Percentiles rank a stretch among this genome's conserved stretches.
Evolutionary conservation across 495 filamentous ascomycete genomes (phyloP).

Genomic region (Hyaloscypha bicolor): DNA sequence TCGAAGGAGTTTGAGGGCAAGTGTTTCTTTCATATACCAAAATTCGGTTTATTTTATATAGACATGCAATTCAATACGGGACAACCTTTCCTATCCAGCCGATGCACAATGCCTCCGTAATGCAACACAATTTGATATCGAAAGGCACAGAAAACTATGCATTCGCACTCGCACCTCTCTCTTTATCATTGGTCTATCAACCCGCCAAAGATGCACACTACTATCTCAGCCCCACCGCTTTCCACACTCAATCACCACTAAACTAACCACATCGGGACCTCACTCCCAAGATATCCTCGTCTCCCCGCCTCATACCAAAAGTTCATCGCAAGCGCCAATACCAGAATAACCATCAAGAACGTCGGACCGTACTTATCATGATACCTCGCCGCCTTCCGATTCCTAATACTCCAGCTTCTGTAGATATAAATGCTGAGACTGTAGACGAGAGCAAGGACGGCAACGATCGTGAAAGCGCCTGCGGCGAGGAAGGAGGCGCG

Average conservation of each 20-base stretch:
- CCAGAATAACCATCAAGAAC: constrained; percentile 71
- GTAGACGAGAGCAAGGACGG: constrained; percentile 74
- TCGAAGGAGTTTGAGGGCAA: no score
- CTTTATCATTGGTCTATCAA: no score
- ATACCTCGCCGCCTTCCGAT: constrained; percentile 79
- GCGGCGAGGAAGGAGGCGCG: constrained; percentile 64
- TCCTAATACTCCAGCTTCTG: constrained; percentile 80
- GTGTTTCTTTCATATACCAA: no score
- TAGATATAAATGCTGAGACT: constrained; percentile 82
- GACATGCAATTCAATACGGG: no score
- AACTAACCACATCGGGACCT: neutral
- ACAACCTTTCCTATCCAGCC: no score
- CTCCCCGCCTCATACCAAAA: constrained; percentile 12
- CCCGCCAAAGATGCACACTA: neutral
- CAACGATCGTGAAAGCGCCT: constrained; percentile 80
- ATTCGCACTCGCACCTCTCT: no score
- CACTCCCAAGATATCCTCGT: neutral
- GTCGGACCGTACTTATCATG: constrained; percentile 89
- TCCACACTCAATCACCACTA: neutral
- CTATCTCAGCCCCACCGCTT: neutral
- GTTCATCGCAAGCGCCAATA: constrained; percentile 74
- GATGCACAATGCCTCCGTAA: neutral
- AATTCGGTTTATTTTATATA: no score
- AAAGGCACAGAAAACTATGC: neutral
- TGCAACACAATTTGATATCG: neutral